Conservation (phyloP, 1,284 basidiomycete species). For the Malassezia nana region DNA sequence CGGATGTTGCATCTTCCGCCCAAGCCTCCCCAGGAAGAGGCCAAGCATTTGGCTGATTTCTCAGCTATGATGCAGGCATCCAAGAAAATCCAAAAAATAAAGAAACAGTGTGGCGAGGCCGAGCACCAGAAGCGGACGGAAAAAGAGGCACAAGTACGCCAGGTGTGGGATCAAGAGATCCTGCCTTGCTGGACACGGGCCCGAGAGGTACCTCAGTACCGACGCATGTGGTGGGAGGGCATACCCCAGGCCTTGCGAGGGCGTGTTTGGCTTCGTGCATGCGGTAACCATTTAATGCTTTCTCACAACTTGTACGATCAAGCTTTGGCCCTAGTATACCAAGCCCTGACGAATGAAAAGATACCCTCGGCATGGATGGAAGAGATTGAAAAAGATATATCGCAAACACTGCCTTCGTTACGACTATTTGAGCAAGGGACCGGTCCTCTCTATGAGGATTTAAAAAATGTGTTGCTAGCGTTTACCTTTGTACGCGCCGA, state of each 20-base stretch:
- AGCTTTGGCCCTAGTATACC: conserved; percentile 19
- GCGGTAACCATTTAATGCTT: conserved; percentile 77
- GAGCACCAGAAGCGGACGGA: conserved; percentile 17
- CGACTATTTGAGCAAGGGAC: conserved; percentile 70
- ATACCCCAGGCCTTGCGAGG: conserved; percentile 77
- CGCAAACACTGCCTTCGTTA: conserved; percentile 69
- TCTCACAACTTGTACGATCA: conserved; percentile 44
- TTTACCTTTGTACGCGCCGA: conserved; percentile 85
- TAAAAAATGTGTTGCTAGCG: conserved; percentile 75
- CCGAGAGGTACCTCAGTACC: conserved; percentile 57
- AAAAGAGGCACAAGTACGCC: conserved; percentile 58
- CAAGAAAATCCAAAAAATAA: conserved; percentile 27
- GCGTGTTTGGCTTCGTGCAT: conserved; percentile 72
- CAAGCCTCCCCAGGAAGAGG: conserved; percentile 12
- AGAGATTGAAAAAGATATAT: conserved; percentile 69
- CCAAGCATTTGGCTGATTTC: conserved; percentile 11
- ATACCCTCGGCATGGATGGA: conserved; percentile 52
- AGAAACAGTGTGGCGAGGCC: conserved; percentile 24
- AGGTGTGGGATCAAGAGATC: conserved; percentile 68
- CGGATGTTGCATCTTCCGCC: conserved; percentile 17
- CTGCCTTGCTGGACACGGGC: conserved; percentile 73
- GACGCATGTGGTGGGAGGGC: conserved; percentile 81
- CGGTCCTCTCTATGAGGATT: conserved; percentile 73
- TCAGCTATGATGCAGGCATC: conserved; percentile 65
- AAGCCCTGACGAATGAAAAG: not conserved